These are phyloP conservation scores for Epipyxis sp. DNA, from an alignment of 108 stramenopile genomes.

Conservation along the genomic window DNA sequence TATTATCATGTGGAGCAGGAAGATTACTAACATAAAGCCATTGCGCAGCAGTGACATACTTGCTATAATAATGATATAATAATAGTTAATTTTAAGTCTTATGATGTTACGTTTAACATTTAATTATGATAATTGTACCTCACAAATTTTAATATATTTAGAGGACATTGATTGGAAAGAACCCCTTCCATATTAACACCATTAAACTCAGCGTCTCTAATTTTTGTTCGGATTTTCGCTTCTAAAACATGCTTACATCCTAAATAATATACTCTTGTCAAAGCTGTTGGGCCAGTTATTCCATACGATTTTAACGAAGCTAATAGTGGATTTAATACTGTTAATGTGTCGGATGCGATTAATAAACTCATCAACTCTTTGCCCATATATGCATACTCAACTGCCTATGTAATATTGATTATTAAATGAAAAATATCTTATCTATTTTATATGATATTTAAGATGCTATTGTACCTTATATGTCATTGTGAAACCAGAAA, in stretches of 20 bases:
- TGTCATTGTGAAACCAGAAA: not conserved
- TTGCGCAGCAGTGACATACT: slow-evolving; percentile 8
- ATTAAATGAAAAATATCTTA: no score
- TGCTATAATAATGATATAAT: no score
- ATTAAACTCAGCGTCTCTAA: not conserved
- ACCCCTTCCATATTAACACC: not conserved
- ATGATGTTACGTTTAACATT: no score
- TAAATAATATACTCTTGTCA: not conserved
- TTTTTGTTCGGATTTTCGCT: not conserved
- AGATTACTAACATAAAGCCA: slow-evolving; percentile 13
- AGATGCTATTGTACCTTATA: no score
- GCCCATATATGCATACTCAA: not conserved
- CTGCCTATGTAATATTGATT: not conserved
- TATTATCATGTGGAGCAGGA: not conserved
- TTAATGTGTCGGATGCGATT: not conserved
- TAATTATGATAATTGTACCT: no score
- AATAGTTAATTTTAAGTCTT: no score
- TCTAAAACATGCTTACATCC: not conserved
- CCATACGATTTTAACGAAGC: not conserved
- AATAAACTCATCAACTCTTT: not conserved
- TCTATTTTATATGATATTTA: no score
- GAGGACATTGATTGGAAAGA: not conserved
- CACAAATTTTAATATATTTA: not conserved
- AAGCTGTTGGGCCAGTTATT: not conserved
- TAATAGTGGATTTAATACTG: not conserved